These are phyloP conservation scores for Trichophyton benhamiae DNA, from an alignment of 2,329 filamentous ascomycete species.

Conservation along the genomic window DNA sequence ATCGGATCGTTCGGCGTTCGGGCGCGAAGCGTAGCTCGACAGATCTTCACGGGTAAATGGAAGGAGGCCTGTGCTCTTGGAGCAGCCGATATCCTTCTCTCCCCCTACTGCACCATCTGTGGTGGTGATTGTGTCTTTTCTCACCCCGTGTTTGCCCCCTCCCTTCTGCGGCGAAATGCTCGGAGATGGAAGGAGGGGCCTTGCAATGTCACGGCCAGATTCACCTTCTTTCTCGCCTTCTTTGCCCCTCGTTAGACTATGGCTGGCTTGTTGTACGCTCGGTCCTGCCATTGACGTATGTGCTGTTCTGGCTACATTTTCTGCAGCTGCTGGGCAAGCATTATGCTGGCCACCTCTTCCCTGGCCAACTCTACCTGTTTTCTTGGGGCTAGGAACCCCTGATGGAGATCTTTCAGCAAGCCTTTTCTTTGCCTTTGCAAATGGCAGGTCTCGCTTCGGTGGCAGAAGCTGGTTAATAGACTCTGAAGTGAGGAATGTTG, in stretches of 20 bases:
- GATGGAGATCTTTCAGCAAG: constrained; percentile 18
- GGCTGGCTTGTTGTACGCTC: neutral
- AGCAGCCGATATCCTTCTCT: neutral
- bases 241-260: neutral
- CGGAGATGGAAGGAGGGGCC: neutral
- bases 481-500: constrained; percentile 19
- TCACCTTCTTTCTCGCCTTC: neutral
- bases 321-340: neutral
- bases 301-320: neutral
- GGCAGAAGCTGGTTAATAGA: constrained; percentile 28
- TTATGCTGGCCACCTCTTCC: neutral
- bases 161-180: neutral
- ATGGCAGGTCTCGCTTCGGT: constrained; percentile 33
- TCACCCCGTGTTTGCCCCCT: neutral
- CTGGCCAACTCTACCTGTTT: neutral
- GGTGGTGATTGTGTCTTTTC: neutral
- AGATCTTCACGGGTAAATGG: constrained; percentile 17
- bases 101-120: neutral
- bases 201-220: neutral
- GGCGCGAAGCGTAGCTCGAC: constrained; percentile 21
- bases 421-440: constrained; percentile 21
- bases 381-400: constrained; percentile 16
- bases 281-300: neutral
- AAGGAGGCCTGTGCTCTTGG: neutral
- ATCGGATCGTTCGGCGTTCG: constrained; percentile 22